Evolutionary conservation across 1,284 basidiomycete genomes (phyloP), one percentile per base, ranked within the genome.

Genomic region (Boletus holoroseus): DNA sequence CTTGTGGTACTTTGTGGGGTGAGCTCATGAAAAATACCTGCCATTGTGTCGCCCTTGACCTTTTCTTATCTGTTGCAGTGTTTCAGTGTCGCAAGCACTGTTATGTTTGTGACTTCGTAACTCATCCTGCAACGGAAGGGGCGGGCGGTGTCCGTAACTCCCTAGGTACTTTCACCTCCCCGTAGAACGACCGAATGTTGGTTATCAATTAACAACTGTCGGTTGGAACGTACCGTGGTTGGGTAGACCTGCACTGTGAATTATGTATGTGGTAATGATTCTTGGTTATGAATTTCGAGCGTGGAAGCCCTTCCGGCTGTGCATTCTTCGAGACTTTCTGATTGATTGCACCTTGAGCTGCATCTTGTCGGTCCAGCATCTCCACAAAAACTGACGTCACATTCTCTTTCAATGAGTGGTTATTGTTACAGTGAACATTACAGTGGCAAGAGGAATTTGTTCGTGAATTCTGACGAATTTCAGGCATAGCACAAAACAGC

Each of bases 401-500:
- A 47, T 46, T 49, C 38, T 35, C 27, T 39, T 44, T 45, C 28
- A 26, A 39, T 34, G 24, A 22, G 41, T 32, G 43, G 16, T 20
- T 45, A 36, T 42, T 40, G 40, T 43, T 55, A 62, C 51, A 53
- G 27, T 41, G 42, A 20, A 44, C 26, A 5, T 41, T 47, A 44
- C 26, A 16, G 43, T 26, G n/a, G 3, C 18, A 44, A 36, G 3
- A 26, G 12, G 20, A 7, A 22, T 38, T 35, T 11, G n/a, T 26
- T 45, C 16, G 24, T 26, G 3, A 20, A 32, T 15, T 18, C 28
- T 20, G 7, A 27, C 13, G 18, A 26, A 42, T 3, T 37, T 64
- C 50, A 61, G 3, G 55, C 61, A 38, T 73, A 72, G 61, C 73
- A 75, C 56, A 76, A 63, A 26, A 76, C 68, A 34, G 68, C 68